Base-by-base conservation (phyloP, 2,329 filamentous ascomycete genomes). In the Rutstroemia sp. region DNA sequence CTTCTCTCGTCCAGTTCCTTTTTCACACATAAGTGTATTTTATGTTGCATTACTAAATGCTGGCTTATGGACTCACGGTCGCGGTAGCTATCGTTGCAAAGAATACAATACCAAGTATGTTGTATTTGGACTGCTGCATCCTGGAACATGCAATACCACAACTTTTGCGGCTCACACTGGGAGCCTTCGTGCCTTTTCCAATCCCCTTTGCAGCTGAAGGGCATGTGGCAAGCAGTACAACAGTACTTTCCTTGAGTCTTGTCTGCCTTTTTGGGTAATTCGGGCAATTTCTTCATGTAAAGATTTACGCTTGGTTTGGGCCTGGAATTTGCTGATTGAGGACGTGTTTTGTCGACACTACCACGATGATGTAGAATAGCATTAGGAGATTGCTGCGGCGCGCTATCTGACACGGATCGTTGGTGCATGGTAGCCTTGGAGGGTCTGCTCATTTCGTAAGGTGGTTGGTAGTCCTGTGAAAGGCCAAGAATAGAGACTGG, bases 181-280 rank as follows among this genome's bases (percentile, higher is more conserved):
- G 55, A 51, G 34, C 63, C 55, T 59, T 63, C 61, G 25, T 65
- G 62, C n/a, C 63, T 48, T 53, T 62, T 60, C 60, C 61, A 65
- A 39, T 65, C 63, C 10, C 61, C 58, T 53, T 65, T 65, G 10
- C 59, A 48, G 23, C 40, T 40, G 46, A 65, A 64, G n/a, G 7
- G 12, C n/a, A 47, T 42, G 8, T 56, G 36, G 36, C 62, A 63
- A 10, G 25, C 44, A 12, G 63, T 64, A 46, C 62, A 65, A n/a
- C 25, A 25, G 23, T 64, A 64, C n/a, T 40, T 61, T 21, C 16
- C 48, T 25, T 53, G 57, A 25, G 48, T 12, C 17, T 51, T 51
- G 4, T 51, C 34, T 17, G 7, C 3, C 17, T 42, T 57, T 6
- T n/a, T 21, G 9, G 44, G 50, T 42, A 36, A n/a, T 10, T 49